Evolutionary conservation across 768 basidiomycete species (phyloP).

Genomic region (Boletus huronensis): DNA sequence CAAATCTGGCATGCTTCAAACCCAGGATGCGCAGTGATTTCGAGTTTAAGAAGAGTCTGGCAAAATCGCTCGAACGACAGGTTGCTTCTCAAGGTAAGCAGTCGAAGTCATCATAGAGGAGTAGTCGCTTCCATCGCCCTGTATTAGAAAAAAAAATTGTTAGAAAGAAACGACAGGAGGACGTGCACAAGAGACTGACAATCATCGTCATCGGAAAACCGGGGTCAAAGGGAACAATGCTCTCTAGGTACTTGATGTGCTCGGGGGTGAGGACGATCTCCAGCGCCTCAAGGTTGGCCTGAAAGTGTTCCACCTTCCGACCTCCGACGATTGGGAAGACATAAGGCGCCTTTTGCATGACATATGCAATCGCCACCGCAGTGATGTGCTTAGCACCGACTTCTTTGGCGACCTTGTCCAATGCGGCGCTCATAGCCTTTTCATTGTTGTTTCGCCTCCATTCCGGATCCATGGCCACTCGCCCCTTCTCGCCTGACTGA

Average conservation of each 20-base stretch:
- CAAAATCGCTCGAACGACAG: constrained; percentile 1
- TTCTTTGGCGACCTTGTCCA: constrained; percentile 40
- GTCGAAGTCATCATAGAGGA: constrained; percentile 10
- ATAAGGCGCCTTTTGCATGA: constrained; percentile 44
- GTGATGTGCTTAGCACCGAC: constrained; percentile 35
- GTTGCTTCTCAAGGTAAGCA: constrained; percentile 25
- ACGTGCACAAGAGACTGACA: constrained; percentile 23
- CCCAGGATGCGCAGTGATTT: not conserved
- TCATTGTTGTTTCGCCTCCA: constrained; percentile 39
- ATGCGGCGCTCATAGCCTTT: constrained; percentile 32
- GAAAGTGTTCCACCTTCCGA: constrained; percentile 42
- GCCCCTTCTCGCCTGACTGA: constrained; percentile 38
- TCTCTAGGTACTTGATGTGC: constrained; percentile 40
- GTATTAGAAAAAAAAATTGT: not conserved
- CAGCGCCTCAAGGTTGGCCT: constrained; percentile 42
- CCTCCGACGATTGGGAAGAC: constrained; percentile 44
- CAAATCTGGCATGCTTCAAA: not conserved
- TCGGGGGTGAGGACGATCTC: constrained; percentile 36
- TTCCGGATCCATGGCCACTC: constrained; percentile 16
- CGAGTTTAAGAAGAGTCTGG: constrained; percentile 7
- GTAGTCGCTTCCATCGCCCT: constrained; percentile 30
- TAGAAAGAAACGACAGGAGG: not conserved
- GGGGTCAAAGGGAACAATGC: constrained; percentile 33
- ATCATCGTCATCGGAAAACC: constrained; percentile 38
- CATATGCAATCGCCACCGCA: constrained; percentile 41